Evolutionary conservation across 257 asterid genomes (phyloP), one percentile per base, ranked within the genome.

Genomic region (Buddleja alternifolia): DNA sequence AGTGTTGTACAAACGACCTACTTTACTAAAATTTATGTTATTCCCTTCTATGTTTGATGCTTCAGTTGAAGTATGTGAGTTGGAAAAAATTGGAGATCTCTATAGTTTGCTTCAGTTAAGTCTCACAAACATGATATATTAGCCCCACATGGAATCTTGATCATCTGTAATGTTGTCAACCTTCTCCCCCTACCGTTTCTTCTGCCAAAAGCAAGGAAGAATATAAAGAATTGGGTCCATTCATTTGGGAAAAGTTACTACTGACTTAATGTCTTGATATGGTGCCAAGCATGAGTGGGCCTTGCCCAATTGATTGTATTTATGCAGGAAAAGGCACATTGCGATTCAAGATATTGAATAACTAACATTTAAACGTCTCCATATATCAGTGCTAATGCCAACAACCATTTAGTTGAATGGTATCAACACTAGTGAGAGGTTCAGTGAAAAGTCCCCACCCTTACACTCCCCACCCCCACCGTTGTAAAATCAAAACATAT

Each of bases 251-350:
- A 63, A 39, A 3, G 14, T 36, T 2, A 29, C 34, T 29, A 29
- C 34, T 20, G 20, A 41, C 32, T 69, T 17, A 23, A 40, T 19
- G 8, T 37, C 52, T 68, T 34, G 34, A 24, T 24, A 42, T 59
- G 47, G 70, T 76, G 64, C 47, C 40, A 58, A 39, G 8, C 59
- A 19, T 10, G 63, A 16, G 9, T 12, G 6, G 23, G 45, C 52
- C 46, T 29, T 40, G 4, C n/a, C 17, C 42, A 44, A 34, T 39
- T 11, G 11, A 36, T 75, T 42, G 51, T 24, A 10, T 11, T 42
- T 17, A 45, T 55, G 40, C 69, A 20, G 15, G 50, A 48, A 9
- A 58, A 25, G 25, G 40, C 20, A 23, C 44, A 17, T 32, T 44
- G 7, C 6, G 42, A 46, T n/a, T 67, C 54, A 24, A 77, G 37